Percentiles rank a stretch among this genome's conserved stretches.
Conservation (phyloP, 2,329 filamentous ascomycete species). For the Fusarium palustre region DNA sequence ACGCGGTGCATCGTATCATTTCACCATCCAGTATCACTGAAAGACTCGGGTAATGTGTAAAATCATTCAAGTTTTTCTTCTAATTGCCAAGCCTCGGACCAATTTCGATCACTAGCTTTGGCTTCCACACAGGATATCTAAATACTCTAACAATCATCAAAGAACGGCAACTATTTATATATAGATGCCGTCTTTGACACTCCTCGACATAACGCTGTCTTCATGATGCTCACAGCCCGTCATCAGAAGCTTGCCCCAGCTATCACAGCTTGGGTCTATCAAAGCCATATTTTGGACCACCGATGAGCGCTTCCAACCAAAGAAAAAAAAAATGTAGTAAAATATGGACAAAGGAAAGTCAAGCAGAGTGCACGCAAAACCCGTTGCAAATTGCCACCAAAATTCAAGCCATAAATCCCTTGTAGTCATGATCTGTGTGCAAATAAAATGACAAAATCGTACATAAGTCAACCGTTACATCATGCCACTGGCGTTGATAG, state of each 20-base stretch:
- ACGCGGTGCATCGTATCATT: background rate
- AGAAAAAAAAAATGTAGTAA: constrained; percentile 43
- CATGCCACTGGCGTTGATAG: constrained; percentile 59
- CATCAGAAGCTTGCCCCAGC: constrained; percentile 20
- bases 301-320: constrained; percentile 42
- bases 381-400: constrained; percentile 41
- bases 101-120: constrained; percentile 22
- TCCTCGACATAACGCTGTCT: constrained; percentile 19
- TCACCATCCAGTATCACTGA: background rate
- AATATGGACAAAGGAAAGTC: constrained; percentile 44
- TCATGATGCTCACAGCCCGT: constrained; percentile 27
- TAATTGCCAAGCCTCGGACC: constrained; percentile 28
- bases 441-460: constrained; percentile 45
- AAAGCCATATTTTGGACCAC: constrained; percentile 46
- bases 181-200: constrained; percentile 45
- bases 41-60: background rate
- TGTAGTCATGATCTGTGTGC: constrained; percentile 47
- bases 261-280: constrained; percentile 43
- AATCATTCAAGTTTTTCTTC: constrained; percentile 33
- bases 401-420: constrained; percentile 46
- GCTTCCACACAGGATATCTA: constrained; percentile 31
- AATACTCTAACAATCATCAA: constrained; percentile 19
- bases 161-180: constrained; percentile 49
- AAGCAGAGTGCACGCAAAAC: constrained; percentile 36
- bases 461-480: constrained; percentile 52